These are phyloP conservation scores for Santalum album DNA, from an alignment of 164 flowering plant genomes.

Conservation along the genomic window DNA sequence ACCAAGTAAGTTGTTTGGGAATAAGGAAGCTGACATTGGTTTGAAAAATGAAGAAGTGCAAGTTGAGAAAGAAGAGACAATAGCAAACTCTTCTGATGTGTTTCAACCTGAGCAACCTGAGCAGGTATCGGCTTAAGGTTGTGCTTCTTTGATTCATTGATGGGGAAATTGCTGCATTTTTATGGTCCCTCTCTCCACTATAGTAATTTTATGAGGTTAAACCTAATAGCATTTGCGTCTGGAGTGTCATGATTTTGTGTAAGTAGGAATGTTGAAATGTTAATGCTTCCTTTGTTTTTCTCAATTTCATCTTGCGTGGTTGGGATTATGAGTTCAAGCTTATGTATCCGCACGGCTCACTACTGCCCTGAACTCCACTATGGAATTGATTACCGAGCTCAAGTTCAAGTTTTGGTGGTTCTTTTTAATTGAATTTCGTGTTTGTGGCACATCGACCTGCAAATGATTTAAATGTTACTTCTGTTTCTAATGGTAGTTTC, in stretches of 20 bases:
- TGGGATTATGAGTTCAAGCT: neutral
- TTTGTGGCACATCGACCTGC: no score
- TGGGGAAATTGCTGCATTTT: no score
- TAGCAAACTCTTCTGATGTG: neutral
- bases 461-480: no score
- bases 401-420: neutral
- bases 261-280: neutral
- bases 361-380: no score
- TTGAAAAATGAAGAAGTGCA: conserved; percentile 9
- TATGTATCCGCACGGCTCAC: neutral
- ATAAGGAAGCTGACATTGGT: conserved; percentile 21
- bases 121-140: no score
- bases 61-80: conserved; percentile 10
- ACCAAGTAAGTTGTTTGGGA: conserved; percentile 34
- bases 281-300: no score
- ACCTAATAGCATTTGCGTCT: neutral
- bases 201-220: neutral
- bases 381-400: no score
- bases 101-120: conserved; percentile 5
- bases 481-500: no score
- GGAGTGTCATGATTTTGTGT: neutral
- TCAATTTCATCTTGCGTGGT: neutral
- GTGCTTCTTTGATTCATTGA: no score
- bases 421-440: neutral
- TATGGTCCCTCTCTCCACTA: no score